These are phyloP conservation scores for Rhizoclosmatium globosum DNA, from an alignment of 192 early-diverging fungal species.

Conservation along the genomic window DNA sequence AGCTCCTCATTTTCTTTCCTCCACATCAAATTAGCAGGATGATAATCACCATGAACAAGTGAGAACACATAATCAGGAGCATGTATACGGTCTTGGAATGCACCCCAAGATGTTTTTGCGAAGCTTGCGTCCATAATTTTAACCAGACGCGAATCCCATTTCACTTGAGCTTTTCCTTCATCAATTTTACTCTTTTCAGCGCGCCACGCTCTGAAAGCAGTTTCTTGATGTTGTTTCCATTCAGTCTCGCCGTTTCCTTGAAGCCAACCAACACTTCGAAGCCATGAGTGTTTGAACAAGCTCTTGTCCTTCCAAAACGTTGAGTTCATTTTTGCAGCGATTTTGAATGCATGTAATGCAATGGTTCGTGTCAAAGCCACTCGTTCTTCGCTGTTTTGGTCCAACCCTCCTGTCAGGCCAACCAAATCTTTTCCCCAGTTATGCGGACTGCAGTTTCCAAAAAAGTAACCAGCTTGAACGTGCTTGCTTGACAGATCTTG, in stretches of 20 bases:
- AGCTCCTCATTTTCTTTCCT: not conserved
- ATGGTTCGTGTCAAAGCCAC: not conserved
- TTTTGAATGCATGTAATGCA: not conserved
- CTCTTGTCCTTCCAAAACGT: constrained; percentile 2
- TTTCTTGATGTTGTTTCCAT: constrained; percentile 3
- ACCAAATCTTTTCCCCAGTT: constrained; percentile 23
- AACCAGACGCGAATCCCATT: constrained; percentile 5
- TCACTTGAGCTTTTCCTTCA: not conserved
- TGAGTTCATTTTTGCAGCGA: constrained; percentile 7
- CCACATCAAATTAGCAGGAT: constrained; percentile 31
- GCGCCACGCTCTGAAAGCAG: not conserved
- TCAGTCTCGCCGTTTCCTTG: not conserved
- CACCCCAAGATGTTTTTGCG: constrained; percentile 4
- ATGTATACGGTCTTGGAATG: not conserved
- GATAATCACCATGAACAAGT: constrained; percentile 26
- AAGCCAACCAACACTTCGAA: constrained; percentile 4
- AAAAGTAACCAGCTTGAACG: constrained; percentile 18
- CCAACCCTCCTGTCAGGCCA: not conserved
- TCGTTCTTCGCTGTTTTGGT: not conserved
- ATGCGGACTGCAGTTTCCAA: constrained; percentile 7
- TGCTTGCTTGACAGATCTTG: not conserved
- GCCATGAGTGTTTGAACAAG: constrained; percentile 1
- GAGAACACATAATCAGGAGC: constrained; percentile 4
- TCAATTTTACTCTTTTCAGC: not conserved
- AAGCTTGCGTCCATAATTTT: constrained; percentile 19